Evolutionary conservation across 306 rosid species (phyloP), one percentile per base, ranked within the genome.

Genomic region (Citrullus mucosospermus): DNA sequence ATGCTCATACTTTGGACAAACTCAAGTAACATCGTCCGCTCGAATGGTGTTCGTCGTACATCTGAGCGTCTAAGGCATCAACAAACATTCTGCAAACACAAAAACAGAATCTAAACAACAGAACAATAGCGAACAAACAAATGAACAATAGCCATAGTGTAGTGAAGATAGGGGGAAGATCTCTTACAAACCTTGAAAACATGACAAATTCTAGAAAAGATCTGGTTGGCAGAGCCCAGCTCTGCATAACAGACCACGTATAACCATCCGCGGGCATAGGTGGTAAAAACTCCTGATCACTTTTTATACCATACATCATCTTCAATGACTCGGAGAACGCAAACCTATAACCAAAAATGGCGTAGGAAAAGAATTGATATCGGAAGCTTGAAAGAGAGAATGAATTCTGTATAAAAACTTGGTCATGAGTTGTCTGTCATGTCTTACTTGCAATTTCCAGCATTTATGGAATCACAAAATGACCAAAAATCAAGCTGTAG

Each of bases 401-500:
- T 55, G 48, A 11, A 38, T 57, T 32, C 39, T 63, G 75, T 61
- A 39, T 8, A 60, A 61, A 20, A 15, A 46, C 38, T 41, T n/a
- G 9, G 18, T n/a, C 63, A 55, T 15, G 61, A 50, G 22, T 60
- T 9, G 11, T 57, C 22, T 9, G 11, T 57, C 22, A 48, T 38
- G 61, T 61, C 89, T 83, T 91, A 96, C 99, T 82, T 91, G 99
- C 99, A 96, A 81, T 93, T 89, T 86, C 99, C 99, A 38, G 98
- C 96, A 83, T 96, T 96, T 81, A 89, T 75, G 75, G 90, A 88
- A 83, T 96, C 91, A 44, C 99, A 96, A 81, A 93, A 90, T 22
- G 99, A 91, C 99, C 99, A 96, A 72, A 96, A 96, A 80, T 96
- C 93, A 53, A 85, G 88, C 85, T 81, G 81, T 78, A 36, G 86